Percentiles rank a stretch among this genome's conserved stretches.
Conservation (phyloP, 1,284 basidiomycete species). For the Ganoderma multipileum region DNA sequence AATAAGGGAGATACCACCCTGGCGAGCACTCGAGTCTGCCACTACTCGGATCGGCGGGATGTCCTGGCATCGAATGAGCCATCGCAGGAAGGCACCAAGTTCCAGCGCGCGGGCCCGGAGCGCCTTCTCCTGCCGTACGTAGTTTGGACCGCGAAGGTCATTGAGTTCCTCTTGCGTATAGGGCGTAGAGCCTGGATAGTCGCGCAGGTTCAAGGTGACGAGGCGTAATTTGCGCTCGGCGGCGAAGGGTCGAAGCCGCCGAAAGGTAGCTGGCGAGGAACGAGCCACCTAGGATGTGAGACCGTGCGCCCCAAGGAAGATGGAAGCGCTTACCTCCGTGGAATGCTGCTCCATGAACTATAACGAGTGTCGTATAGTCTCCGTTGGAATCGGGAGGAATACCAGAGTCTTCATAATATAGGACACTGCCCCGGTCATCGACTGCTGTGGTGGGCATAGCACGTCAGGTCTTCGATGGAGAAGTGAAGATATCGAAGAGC, state of each 20-base stretch:
- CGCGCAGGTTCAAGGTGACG: constrained; percentile 40
- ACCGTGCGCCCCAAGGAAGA: background rate
- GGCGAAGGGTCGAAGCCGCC: constrained; percentile 35
- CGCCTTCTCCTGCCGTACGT: constrained; percentile 25
- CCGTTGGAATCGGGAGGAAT: background rate
- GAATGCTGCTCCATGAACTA: constrained; percentile 37
- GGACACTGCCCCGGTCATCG: constrained; percentile 14
- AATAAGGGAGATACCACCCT: constrained; percentile 37
- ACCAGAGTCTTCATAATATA: constrained; percentile 9
- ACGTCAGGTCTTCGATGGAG: background rate
- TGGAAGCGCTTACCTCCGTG: constrained; percentile 31
- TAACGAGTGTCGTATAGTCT: constrained; percentile 34
- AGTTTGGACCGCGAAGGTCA: constrained; percentile 25
- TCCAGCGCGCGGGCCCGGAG: constrained; percentile 34
- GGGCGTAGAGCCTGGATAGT: constrained; percentile 40
- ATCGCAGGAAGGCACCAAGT: constrained; percentile 37
- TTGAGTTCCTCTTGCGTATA: constrained; percentile 36
- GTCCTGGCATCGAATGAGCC: constrained; percentile 33
- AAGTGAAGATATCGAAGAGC: background rate
- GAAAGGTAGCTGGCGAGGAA: constrained; percentile 36
- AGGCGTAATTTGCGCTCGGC: constrained; percentile 37
- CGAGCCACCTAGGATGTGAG: background rate
- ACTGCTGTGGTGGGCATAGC: constrained; percentile 17
- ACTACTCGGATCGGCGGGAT: constrained; percentile 29
- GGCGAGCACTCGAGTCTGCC: background rate